Base-by-base conservation (phyloP, 2,329 filamentous ascomycete genomes). In the Colletotrichum orbiculare region DNA sequence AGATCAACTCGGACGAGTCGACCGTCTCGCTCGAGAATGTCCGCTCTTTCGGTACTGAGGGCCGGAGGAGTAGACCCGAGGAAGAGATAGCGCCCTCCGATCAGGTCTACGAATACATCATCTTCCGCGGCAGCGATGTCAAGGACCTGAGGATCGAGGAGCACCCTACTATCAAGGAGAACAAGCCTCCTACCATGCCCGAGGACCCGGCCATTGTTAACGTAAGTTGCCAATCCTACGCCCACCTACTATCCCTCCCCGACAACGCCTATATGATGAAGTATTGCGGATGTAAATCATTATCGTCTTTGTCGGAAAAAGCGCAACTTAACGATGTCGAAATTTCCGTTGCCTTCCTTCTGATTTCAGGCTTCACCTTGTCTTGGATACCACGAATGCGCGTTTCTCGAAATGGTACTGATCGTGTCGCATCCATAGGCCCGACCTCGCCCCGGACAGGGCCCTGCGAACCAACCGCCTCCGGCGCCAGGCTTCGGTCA, bases 261-360 rank as follows among this genome's bases (percentile, higher is more conserved):
- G 66, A 54, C 50, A 35, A 60, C 45, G 41, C 49, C 63, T 52
- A 52, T 61, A 88, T 97, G 94, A 97, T 93, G 92, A 96, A 96
- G 82, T 82, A 97, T 92, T 91, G 87, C 94, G 94, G 94, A 97
- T 97, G 93, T 96, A 93, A 97, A 96, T 81, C 25, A 81, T 86
- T 87, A 68, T 68, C 67, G 76, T 85, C 84, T 87, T 25, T 87
- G 86, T 89, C 90, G 91, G 91, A 91, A 91, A 25, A 91, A 91
- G 93, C 93, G 94, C 94, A 97, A 89, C 83, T 25, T 25, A 93
- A 91, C 86, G 87, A 83, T 97, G 94, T 97, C 90, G 94, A 97
- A 88, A 90, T 91, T 90, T 97, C 94, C 94, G 94, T 97, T 97
- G 94, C 94, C 94, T 97, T 97, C 94, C 94, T 97, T 97, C 94